phyloP scores from a whole-genome alignment of 139 green algal species.

The Mychonastes homosphaera region DNA sequence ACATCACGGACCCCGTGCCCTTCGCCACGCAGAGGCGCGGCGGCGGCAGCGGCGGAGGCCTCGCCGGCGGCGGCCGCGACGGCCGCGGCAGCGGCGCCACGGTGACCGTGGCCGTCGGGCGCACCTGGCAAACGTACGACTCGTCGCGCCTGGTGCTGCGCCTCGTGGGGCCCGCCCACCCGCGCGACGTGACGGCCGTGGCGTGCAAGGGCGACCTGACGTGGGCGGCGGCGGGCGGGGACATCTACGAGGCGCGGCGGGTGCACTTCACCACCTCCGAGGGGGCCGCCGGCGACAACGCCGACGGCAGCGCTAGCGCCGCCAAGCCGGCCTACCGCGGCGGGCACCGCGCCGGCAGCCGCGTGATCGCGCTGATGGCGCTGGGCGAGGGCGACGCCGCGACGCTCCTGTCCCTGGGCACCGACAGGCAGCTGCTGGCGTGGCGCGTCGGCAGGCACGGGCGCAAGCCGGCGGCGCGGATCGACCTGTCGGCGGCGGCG shows the following conservation, averaged over 20 bases:
- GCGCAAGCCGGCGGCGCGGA: neutral
- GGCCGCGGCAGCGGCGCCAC: slow-evolving; percentile 66
- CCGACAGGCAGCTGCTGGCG: slow-evolving; percentile 46
- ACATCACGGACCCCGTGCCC: slow-evolving; percentile 77
- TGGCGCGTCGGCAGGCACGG: slow-evolving; percentile 58
- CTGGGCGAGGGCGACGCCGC: too few relatives aligned
- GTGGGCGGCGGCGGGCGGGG: slow-evolving; percentile 61
- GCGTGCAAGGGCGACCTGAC: slow-evolving; percentile 68
- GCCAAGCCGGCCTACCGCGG: too few relatives aligned
- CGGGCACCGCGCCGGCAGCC: too few relatives aligned
- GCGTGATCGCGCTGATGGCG: slow-evolving; percentile 59
- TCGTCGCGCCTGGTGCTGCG: neutral
- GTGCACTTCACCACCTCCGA: slow-evolving; percentile 23
- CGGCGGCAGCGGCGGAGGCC: slow-evolving; percentile 67
- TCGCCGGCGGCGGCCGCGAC: slow-evolving; percentile 82
- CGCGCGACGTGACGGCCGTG: slow-evolving; percentile 54
- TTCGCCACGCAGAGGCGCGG: slow-evolving; percentile 70
- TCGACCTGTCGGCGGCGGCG: too few relatives aligned
- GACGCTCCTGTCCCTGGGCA: slow-evolving; percentile 62
- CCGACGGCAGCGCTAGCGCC: neutral
- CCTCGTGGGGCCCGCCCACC: slow-evolving; percentile 1
- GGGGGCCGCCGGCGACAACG: neutral
- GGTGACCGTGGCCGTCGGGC: slow-evolving; percentile 80
- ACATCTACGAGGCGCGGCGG: slow-evolving; percentile 62
- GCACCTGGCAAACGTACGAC: slow-evolving; percentile 63